These are phyloP conservation scores for Lentinus tigrinus DNA, from an alignment of 768 basidiomycete species.

Conservation along the genomic window DNA sequence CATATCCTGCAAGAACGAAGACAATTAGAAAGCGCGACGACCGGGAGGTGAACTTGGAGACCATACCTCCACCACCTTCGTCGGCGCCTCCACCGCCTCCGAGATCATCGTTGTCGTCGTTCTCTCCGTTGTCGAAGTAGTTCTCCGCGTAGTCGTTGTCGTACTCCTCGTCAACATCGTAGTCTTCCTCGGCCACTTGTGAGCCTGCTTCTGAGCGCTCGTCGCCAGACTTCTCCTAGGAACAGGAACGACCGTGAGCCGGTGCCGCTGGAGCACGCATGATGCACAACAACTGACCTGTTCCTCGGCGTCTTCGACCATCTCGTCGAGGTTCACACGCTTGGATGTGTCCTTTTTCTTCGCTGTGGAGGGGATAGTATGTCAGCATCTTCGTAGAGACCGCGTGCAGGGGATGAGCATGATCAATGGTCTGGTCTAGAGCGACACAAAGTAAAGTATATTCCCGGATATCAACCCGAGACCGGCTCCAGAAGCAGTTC, in stretches of 20 bases:
- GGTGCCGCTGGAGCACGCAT: neutral
- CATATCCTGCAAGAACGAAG: constrained; percentile 19
- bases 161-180: constrained; percentile 87
- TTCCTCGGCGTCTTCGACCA: constrained; percentile 65
- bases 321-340: constrained; percentile 63
- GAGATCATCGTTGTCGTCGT: constrained; percentile 75
- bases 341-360: constrained; percentile 37
- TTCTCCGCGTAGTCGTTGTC: constrained; percentile 91
- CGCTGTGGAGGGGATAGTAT: constrained; percentile 2
- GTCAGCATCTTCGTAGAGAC: neutral
- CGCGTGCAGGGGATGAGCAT: neutral
- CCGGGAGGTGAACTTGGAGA: neutral
- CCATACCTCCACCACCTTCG: constrained; percentile 53
- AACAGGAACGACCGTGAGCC: constrained; percentile 2
- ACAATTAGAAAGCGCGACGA: neutral
- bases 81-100: constrained; percentile 68
- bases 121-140: constrained; percentile 89
- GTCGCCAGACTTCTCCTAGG: constrained; percentile 67
- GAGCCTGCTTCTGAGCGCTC: constrained; percentile 70
- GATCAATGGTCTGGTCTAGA: neutral
- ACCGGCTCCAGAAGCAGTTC: too few species aligned
- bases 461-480: too few species aligned
- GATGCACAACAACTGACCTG: constrained; percentile 33
- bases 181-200: constrained; percentile 66
- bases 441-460: too few species aligned